phyloP scores from a whole-genome alignment of 2,329 filamentous ascomycete genomes.

The Davidsoniella virescens region DNA sequence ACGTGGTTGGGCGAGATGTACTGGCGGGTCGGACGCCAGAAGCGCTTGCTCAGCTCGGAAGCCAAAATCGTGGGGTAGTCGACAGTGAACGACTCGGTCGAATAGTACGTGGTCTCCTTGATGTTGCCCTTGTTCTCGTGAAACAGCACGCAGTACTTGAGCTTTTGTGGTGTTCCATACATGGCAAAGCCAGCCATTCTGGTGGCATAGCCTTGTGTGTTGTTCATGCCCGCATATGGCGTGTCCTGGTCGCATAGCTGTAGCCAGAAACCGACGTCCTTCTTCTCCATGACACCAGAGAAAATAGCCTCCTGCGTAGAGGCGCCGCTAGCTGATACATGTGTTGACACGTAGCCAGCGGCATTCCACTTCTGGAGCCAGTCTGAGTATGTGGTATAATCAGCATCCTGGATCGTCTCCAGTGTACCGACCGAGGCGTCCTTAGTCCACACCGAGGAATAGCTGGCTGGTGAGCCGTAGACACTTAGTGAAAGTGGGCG shows the following conservation, averaged over 20 bases:
- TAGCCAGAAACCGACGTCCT: slow-evolving; percentile 8
- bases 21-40: slow-evolving; percentile 13
- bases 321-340: slow-evolving; percentile 12
- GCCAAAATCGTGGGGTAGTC: slow-evolving; percentile 8
- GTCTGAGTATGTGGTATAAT: slow-evolving; percentile 8
- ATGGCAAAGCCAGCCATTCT: slow-evolving; percentile 10
- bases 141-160: slow-evolving; percentile 11
- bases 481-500: slow-evolving; percentile 14
- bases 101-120: slow-evolving; percentile 10
- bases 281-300: slow-evolving; percentile 14
- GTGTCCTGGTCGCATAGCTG: slow-evolving; percentile 10
- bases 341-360: slow-evolving; percentile 13
- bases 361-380: slow-evolving; percentile 13
- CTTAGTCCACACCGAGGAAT: slow-evolving; percentile 13
- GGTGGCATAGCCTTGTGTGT: neutral
- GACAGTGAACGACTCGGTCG: neutral
- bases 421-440: neutral
- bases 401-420: slow-evolving; percentile 10
- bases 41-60: slow-evolving; percentile 11
- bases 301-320: slow-evolving; percentile 9
- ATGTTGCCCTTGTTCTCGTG: slow-evolving; percentile 13
- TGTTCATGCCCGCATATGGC: slow-evolving; percentile 6
- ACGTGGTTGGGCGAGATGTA: slow-evolving; percentile 12
- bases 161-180: slow-evolving; percentile 11
- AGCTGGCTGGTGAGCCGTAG: slow-evolving; percentile 10